Base-by-base conservation (phyloP, 495 filamentous ascomycete species). In the Corynascus novoguineensis region DNA sequence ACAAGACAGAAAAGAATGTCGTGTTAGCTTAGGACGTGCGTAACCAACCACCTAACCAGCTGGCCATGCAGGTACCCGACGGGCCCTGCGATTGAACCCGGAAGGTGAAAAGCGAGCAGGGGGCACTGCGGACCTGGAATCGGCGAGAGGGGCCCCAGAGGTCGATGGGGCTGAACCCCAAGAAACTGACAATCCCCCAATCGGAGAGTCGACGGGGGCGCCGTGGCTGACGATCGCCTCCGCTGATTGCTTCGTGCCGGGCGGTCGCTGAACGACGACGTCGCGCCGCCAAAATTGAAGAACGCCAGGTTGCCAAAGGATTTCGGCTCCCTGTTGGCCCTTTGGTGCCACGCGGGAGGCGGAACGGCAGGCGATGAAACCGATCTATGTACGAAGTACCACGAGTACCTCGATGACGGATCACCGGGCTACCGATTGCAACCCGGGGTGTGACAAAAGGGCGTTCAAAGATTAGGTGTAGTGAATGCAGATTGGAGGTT, bases 261-360 rank as follows among this genome's bases (percentile, higher is more conserved):
- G 45, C 68, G 62, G 64, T 74, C 74, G 71, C 67, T 73, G 49
- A 67, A 71, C 58, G 74, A 76, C 53, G 73, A 72, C 58, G 71
- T 65, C 38, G 70, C 67, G 50, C 72, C 71, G 66, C 61, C 55
- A 49, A 63, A 51, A 53, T 67, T 65, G 62, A 68, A 57, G 63
- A 63, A 65, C 60, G 74, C 74, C 74, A 77, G 72, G 50, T 64
- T 74, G 58, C 34, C n/a, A n/a, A n/a, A n/a, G 34, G 53, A 50
- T 40, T 50, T 25, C 27, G 50, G 28, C 52, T 45, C 28, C 49
- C 41, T 24, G 28, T 9, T 55, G 53, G 53, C 31, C n/a, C n/a
- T 37, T 0, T 8, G 22, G 37, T 4, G 41, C 42, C 53, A 22
- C 31, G 31, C 35, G 38, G 27, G 59, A 50, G 37, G 31, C 41